Evolutionary conservation across 2,329 filamentous ascomycete genomes (phyloP).

Genomic region (Pseudogymnoascus sp.): DNA sequence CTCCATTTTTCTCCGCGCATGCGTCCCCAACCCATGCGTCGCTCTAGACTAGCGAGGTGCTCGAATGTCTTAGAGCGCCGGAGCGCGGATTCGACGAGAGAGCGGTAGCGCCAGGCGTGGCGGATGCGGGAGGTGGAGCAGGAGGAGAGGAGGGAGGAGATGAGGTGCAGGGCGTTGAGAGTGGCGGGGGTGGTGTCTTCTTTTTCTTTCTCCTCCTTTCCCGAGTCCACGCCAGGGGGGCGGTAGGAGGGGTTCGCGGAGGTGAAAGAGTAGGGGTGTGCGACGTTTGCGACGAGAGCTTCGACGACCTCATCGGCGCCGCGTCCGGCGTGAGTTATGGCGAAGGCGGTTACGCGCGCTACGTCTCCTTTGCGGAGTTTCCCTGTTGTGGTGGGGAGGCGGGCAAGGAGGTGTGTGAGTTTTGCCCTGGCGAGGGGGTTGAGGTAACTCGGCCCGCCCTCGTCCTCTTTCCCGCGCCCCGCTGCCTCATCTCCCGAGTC

Average conservation of each 20-base stretch:
- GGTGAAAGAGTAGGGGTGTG: slow-evolving; percentile 67
- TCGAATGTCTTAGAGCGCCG: slow-evolving; percentile 55
- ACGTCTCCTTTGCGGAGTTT: slow-evolving; percentile 78
- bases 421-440: slow-evolving; percentile 80
- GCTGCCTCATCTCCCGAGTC: slow-evolving; percentile 48
- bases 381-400: slow-evolving; percentile 68
- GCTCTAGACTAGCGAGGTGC: slow-evolving; percentile 55
- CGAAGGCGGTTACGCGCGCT: slow-evolving; percentile 78
- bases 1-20: slow-evolving; percentile 62
- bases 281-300: slow-evolving; percentile 75
- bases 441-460: slow-evolving; percentile 47
- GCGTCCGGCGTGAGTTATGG: slow-evolving; percentile 75
- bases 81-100: slow-evolving; percentile 56
- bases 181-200: slow-evolving; percentile 65
- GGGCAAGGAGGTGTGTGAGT: slow-evolving; percentile 73
- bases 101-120: slow-evolving; percentile 63
- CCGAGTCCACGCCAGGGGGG: slow-evolving; percentile 23
- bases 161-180: slow-evolving; percentile 73
- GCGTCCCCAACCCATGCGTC: slow-evolving; percentile 58
- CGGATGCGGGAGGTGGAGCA: slow-evolving; percentile 56
- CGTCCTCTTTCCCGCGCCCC: slow-evolving; percentile 26
- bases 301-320: slow-evolving; percentile 90
- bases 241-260: slow-evolving; percentile 54
- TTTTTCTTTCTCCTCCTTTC: slow-evolving; percentile 35
- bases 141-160: slow-evolving; percentile 61